Conservation (phyloP, 2,329 filamentous ascomycete species). For the Penicillium sp. region DNA sequence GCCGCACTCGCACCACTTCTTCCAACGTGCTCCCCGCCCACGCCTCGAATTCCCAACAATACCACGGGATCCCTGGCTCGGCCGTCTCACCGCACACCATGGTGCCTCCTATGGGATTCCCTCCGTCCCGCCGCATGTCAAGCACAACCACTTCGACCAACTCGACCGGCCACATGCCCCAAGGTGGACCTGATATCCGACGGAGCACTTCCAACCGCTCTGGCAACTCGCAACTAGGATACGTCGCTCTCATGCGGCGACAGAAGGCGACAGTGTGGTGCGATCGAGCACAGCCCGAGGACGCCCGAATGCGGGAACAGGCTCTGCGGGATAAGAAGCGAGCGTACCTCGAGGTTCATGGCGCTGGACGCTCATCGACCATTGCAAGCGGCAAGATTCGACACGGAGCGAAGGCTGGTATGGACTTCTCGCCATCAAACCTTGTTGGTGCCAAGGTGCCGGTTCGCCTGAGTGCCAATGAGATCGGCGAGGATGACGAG, state of each 20-base stretch:
- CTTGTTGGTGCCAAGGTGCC: constrained; percentile 79
- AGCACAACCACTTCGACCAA: constrained; percentile 46
- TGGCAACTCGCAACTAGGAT: constrained; percentile 67
- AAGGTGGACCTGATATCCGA: constrained; percentile 49
- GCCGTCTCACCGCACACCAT: constrained; percentile 33
- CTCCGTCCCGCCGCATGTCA: constrained; percentile 39
- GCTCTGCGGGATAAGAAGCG: constrained; percentile 85
- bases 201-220: constrained; percentile 83
- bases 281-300: constrained; percentile 88
- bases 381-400: constrained; percentile 77
- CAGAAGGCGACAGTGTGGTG: constrained; percentile 99
- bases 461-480: constrained; percentile 88
- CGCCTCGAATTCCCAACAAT: constrained; percentile 26
- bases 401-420: constrained; percentile 78
- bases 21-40: constrained; percentile 35
- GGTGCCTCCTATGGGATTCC: constrained; percentile 26
- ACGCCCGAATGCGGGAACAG: constrained; percentile 78
- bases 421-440: constrained; percentile 78
- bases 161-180: constrained; percentile 35
- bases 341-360: constrained; percentile 80
- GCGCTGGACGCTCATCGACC: constrained; percentile 62
- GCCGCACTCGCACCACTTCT: constrained; percentile 45
- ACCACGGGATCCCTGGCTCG: constrained; percentile 29
- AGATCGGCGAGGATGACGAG: constrained; percentile 85
- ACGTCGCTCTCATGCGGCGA: constrained; percentile 92